These are phyloP conservation scores for Paramecium sexaurelia DNA, from an alignment of 73 alveolate genomes.

Conservation along the genomic window DNA sequence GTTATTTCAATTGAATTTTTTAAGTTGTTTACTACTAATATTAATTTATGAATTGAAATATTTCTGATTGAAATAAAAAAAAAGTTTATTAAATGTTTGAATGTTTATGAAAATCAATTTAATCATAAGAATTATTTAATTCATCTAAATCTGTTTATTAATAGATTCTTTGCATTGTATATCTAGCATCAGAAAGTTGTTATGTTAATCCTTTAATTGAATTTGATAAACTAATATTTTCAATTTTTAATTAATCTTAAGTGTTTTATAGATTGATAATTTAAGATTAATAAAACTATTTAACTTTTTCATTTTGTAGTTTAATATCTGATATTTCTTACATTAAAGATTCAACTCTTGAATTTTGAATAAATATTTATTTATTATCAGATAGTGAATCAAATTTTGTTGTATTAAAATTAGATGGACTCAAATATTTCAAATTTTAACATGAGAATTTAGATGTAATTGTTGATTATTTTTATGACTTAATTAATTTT, in stretches of 20 bases:
- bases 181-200: conserved; percentile 2
- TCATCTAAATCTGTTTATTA: not conserved
- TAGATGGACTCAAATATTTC: not conserved
- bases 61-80: not conserved
- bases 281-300: conserved; percentile 15
- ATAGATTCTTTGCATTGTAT: not conserved
- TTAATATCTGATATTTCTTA: not conserved
- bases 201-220: not conserved
- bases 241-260: conserved; percentile 31
- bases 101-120: not conserved
- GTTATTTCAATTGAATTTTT: not conserved
- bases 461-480: not conserved
- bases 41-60: not conserved
- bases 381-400: not conserved
- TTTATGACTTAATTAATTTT: not conserved
- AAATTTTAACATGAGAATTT: not conserved
- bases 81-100: not conserved
- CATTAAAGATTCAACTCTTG: not conserved
- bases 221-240: conserved; percentile 26
- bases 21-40: not conserved
- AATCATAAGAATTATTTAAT: not conserved
- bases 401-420: not conserved
- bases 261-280: not conserved
- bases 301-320: not conserved
- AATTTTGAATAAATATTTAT: no score